Percentiles rank a stretch among this genome's conserved stretches.
Evolutionary conservation across 1,284 basidiomycete genomes (phyloP).

Genomic region (Erythrobasidium hasegawianum): DNA sequence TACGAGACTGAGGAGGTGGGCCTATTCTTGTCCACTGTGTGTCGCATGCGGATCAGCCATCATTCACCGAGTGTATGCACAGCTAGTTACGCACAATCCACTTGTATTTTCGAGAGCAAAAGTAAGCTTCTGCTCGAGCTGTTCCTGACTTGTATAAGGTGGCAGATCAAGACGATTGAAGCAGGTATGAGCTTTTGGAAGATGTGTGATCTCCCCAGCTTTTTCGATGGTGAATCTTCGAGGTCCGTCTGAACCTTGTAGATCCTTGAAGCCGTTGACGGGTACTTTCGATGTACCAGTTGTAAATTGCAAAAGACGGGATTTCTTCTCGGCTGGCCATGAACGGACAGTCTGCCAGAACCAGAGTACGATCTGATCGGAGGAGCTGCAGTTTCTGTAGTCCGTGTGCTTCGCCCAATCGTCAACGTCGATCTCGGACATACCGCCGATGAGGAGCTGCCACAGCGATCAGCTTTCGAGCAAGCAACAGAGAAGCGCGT

Average conservation of each 20-base stretch:
- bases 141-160: constrained; percentile 84
- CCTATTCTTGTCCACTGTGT: constrained; percentile 1
- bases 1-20: too few species aligned
- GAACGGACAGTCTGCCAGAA: constrained; percentile 98
- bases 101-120: constrained; percentile 61
- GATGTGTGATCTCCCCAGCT: constrained; percentile 51
- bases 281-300: constrained; percentile 96
- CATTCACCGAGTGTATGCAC: too few species aligned
- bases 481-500: too few species aligned
- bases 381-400: constrained; percentile 55
- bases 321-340: constrained; percentile 95
- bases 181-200: constrained; percentile 59
- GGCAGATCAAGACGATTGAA: constrained; percentile 67
- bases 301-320: constrained; percentile 88
- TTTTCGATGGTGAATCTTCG: constrained; percentile 93
- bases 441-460: constrained; percentile 84
- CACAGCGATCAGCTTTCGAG: not conserved
- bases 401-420: constrained; percentile 63
- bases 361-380: constrained; percentile 72
- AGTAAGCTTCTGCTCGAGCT: constrained; percentile 80
- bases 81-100: constrained; percentile 32
- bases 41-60: too few species aligned
- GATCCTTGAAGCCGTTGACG: constrained; percentile 98
- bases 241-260: constrained; percentile 95
- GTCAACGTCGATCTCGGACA: constrained; percentile 89